Evolutionary conservation across 257 asterid genomes (phyloP), one percentile per base, ranked within the genome.

Genomic region (Paulownia fortunei): DNA sequence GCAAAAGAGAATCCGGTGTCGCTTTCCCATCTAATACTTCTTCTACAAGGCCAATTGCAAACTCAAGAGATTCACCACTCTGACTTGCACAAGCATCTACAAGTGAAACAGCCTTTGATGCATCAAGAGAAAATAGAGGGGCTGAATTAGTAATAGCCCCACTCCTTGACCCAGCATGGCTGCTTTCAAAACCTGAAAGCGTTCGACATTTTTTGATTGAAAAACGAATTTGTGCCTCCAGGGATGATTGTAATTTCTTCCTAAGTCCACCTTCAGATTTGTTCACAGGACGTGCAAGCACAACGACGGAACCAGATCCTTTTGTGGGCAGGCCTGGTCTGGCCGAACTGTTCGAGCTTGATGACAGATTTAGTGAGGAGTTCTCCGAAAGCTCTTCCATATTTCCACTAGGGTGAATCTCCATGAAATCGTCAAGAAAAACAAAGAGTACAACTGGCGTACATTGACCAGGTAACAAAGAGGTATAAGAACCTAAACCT

Each of bases 201-300:
- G 87, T 86, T 59, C 98, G 92, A 19, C 97, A 86, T 86, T 92
- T 96, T 82, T 96, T 96, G 1, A 96, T 86, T 54, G 91, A 96
- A 75, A 92, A 93, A n/a, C 99, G 94, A 70, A 96, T 83, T 82
- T 92, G 99, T 27, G 94, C 97, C 86, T 96, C 99, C n/a, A 96
- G 96, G 42, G 99, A 91, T 59, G 97, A 93, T 85, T 93, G 98
- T 75, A 96, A 73, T 84, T 93, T 96, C 86, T 93, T 95, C 82
- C 87, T 84, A 8, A 78, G 77, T 16, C 92, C 92, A 72, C 90
- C 91, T 88, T 89, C 97, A 81, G 90, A 82, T 81, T 92, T 93
- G 85, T 81, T 87, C 37, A 68, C 77, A 37, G 97, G 97, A 5
- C 94, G 92, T 64, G 97, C 89, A 76, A 95, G 93, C 85, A 91